Evolutionary conservation across 345 rosid genomes (phyloP).

Genomic region (Acer yangbiense): DNA sequence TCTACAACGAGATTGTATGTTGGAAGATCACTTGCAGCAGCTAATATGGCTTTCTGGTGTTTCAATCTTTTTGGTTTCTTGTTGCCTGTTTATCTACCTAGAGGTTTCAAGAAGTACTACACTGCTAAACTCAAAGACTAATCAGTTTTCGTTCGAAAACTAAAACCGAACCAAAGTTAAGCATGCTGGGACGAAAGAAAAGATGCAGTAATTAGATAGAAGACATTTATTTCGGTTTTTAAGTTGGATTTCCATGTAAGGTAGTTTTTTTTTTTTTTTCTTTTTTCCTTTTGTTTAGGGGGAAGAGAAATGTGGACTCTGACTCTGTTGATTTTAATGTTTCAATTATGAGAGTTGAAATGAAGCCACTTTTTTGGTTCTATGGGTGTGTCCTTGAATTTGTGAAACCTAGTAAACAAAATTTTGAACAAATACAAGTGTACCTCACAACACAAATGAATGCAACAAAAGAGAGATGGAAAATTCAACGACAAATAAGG

Average conservation of each 20-base stretch:
- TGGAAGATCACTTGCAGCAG: slow-evolving; percentile 68
- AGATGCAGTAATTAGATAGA: too few species aligned
- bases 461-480: background rate
- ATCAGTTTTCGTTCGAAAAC: too few species aligned
- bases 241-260: background rate
- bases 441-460: background rate
- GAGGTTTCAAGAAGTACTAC: slow-evolving; percentile 72
- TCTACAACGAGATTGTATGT: slow-evolving; percentile 45
- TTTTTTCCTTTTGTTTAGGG: background rate
- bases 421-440: background rate
- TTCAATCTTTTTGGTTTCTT: slow-evolving; percentile 84
- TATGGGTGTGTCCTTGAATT: background rate
- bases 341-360: background rate
- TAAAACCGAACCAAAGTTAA: too few species aligned
- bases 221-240: too few species aligned
- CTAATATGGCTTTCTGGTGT: slow-evolving; percentile 79
- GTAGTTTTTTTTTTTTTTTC: background rate
- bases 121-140: slow-evolving; percentile 34
- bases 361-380: background rate
- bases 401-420: background rate
- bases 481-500: background rate
- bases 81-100: slow-evolving; percentile 82
- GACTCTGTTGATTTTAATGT: background rate
- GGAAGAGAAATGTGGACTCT: background rate
- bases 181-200: too few species aligned